Evolutionary conservation across 2,329 filamentous ascomycete genomes (phyloP).

Genomic region (Aspergillus amoenus): DNA sequence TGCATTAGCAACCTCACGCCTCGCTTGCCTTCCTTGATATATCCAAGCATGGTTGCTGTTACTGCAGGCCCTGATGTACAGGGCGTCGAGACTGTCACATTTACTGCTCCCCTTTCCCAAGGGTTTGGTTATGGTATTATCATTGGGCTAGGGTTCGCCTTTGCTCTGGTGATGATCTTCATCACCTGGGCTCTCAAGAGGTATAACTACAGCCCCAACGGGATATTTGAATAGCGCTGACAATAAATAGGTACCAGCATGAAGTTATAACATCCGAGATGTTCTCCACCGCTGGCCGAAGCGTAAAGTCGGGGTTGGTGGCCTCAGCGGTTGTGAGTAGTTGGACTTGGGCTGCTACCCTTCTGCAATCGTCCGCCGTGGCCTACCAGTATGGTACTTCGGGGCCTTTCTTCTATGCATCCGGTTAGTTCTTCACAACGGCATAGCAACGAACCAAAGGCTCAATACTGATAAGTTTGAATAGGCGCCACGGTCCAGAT

Average conservation of each 20-base stretch:
- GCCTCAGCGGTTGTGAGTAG: constrained; percentile 87
- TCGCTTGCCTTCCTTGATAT: not conserved
- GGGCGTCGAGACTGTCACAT: constrained; percentile 24
- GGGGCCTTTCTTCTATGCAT: constrained; percentile 67
- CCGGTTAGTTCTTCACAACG: constrained; percentile 44
- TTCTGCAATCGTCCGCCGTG: constrained; percentile 76
- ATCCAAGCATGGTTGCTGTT: constrained; percentile 1
- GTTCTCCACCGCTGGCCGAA: constrained; percentile 85
- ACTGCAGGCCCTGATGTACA: not conserved
- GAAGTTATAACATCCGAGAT: constrained; percentile 85
- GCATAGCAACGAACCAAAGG: constrained; percentile 18
- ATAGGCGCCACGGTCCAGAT: constrained; percentile 78
- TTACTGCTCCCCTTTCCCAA: constrained; percentile 46
- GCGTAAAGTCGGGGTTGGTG: constrained; percentile 84
- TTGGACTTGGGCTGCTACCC: constrained; percentile 89
- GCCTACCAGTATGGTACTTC: constrained; percentile 75
- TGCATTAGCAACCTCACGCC: too few relatives aligned
- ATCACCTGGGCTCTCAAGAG: constrained; percentile 70
- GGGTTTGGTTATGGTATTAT: constrained; percentile 77
- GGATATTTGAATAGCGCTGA: constrained; percentile 1
- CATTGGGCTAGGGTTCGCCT: constrained; percentile 70
- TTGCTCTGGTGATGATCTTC: constrained; percentile 72
- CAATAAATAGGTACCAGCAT: constrained; percentile 58
- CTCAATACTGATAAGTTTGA: constrained; percentile 21
- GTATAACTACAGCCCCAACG: constrained; percentile 26